Evolutionary conservation across 768 basidiomycete genomes (phyloP).

Genomic region (Xanthoconium stramineum): DNA sequence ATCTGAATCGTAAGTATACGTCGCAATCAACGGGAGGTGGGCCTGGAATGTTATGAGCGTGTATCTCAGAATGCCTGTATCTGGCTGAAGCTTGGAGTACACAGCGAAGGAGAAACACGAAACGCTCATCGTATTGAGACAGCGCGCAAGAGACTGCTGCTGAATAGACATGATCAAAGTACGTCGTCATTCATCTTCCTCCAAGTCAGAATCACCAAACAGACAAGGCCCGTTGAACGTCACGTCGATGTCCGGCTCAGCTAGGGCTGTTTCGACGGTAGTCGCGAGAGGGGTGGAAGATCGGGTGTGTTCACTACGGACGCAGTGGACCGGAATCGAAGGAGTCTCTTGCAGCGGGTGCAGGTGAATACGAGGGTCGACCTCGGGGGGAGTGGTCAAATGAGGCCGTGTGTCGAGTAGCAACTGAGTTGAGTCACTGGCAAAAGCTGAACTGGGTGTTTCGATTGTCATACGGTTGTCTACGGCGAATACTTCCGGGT

Average conservation of each 20-base stretch:
- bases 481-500: background rate
- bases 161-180: background rate
- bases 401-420: background rate
- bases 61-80: background rate
- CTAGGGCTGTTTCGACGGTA: background rate
- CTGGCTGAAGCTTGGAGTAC: background rate
- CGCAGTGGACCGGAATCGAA: background rate
- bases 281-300: background rate
- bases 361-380: background rate
- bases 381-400: background rate
- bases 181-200: conserved; percentile 21
- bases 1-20: background rate
- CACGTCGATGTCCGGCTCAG: conserved; percentile 1
- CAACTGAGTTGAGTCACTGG: background rate
- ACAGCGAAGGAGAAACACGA: no score
- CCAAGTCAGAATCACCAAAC: conserved; percentile 30
- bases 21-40: background rate
- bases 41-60: no score
- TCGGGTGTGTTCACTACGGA: background rate
- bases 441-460: background rate
- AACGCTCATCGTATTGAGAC: no score
- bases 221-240: conserved; percentile 27
- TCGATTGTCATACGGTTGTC: background rate
- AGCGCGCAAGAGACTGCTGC: background rate
- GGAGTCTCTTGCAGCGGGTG: background rate